Conservation (phyloP, 1,284 basidiomycete species). For the Caloboletus inedulis region DNA sequence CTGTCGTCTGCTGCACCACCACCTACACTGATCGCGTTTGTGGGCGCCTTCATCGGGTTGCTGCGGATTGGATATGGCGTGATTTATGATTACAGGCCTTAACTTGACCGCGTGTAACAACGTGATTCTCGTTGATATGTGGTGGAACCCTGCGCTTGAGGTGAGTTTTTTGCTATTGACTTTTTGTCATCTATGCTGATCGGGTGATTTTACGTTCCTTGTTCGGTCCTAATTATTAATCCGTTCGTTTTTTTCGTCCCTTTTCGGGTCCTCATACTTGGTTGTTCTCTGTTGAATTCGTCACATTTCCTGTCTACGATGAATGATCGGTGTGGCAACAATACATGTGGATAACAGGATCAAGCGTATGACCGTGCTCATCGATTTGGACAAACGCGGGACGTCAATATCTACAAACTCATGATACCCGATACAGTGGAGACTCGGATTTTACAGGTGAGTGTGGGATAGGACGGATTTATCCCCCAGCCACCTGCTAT, state of each 20-base stretch:
- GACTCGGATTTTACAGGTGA: constrained; percentile 75
- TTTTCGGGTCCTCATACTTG: not conserved
- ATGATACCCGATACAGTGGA: constrained; percentile 89
- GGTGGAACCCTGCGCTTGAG: constrained; percentile 94
- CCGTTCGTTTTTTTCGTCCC: not conserved
- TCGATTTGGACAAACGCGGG: constrained; percentile 81
- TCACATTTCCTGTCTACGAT: not conserved
- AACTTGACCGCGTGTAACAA: constrained; percentile 95
- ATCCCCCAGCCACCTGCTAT: not conserved
- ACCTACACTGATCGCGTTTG: not conserved
- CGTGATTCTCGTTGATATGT: constrained; percentile 88
- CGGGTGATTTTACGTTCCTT: not conserved
- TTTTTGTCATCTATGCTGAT: constrained; percentile 11
- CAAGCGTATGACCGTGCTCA: constrained; percentile 96
- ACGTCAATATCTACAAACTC: constrained; percentile 92
- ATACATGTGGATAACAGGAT: constrained; percentile 44
- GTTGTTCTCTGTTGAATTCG: not conserved
- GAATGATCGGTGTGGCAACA: not conserved
- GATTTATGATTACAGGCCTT: constrained; percentile 51
- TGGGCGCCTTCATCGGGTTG: not conserved
- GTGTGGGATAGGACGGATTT: not conserved
- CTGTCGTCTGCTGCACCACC: not conserved
- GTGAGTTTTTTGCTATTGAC: constrained; percentile 33
- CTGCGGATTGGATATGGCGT: not conserved
- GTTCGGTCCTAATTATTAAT: not conserved